A percentile compares a stretch with the other conserved stretches of the same genome.
Conservation (phyloP, 768 basidiomycete genomes). For the Guyanaporus albipodus region DNA sequence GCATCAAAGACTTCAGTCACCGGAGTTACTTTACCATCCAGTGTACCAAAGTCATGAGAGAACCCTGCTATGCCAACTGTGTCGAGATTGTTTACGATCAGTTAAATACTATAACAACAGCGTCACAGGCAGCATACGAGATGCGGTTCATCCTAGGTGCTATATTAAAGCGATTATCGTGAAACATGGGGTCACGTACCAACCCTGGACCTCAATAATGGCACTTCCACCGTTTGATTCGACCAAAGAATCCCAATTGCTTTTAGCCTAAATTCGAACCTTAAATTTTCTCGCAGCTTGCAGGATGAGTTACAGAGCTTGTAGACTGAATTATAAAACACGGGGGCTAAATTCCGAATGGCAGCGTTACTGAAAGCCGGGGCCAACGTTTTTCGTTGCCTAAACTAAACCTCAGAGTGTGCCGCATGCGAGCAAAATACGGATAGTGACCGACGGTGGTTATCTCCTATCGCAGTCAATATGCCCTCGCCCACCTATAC, state of each 20-base stretch:
- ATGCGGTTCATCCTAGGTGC: conserved; percentile 28
- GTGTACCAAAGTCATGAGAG: conserved; percentile 41
- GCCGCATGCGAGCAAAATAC: no score
- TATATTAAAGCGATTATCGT: not conserved
- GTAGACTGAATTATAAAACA: no score
- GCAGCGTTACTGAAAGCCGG: conserved; percentile 42
- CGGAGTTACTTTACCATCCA: conserved; percentile 32
- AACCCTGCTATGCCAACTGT: conserved; percentile 44
- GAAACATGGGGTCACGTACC: conserved; percentile 27
- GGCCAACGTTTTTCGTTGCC: conserved; percentile 38
- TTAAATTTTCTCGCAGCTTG: conserved; percentile 26
- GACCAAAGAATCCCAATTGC: conserved; percentile 29
- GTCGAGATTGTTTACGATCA: conserved; percentile 33
- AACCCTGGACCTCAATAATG: conserved; percentile 46
- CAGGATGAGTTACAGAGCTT: conserved; percentile 41
- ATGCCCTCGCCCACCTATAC: conserved; percentile 34
- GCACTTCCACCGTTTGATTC: conserved; percentile 22
- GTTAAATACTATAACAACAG: not conserved
- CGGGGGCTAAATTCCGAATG: conserved; percentile 32
- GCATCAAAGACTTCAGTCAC: conserved; percentile 28
- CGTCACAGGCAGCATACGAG: conserved; percentile 30
- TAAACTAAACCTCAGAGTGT: conserved; percentile 1
- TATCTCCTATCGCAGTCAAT: conserved; percentile 40
- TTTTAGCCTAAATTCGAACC: conserved; percentile 22
- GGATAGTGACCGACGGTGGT: conserved; percentile 35